A percentile compares a stretch with the other conserved stretches of the same genome.
phyloP scores from a whole-genome alignment of 139 green algal species.

The Chlamydomonas schloesseri region DNA sequence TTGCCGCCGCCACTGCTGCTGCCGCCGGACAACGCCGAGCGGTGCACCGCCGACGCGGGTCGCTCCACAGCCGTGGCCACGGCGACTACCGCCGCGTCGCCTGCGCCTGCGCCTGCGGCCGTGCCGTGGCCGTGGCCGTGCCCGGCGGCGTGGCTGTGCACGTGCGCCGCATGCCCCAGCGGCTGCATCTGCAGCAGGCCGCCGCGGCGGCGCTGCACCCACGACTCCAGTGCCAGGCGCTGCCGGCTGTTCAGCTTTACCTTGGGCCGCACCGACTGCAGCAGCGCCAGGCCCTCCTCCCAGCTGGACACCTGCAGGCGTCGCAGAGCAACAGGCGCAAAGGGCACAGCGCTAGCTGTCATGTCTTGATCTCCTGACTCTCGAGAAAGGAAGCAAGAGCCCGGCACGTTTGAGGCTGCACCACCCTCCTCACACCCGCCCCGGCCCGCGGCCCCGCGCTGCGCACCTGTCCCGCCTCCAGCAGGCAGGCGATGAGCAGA shows the following conservation, averaged over 20 bases:
- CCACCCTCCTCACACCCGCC: too few relatives aligned
- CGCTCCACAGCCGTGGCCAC: not conserved
- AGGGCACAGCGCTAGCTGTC: too few relatives aligned
- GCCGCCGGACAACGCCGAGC: too few relatives aligned
- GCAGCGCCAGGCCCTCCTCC: constrained; percentile 40
- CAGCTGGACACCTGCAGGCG: too few relatives aligned
- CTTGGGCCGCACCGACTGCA: constrained; percentile 37
- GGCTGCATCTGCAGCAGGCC: constrained; percentile 28
- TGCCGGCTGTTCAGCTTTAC: constrained; percentile 38
- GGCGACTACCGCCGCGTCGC: not conserved
- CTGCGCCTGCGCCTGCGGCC: not conserved
- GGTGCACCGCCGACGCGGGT: not conserved
- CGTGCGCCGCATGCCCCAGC: not conserved
- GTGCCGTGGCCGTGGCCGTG: not conserved
- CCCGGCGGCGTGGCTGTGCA: not conserved
- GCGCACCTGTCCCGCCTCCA: constrained; percentile 22
- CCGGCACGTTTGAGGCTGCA: too few relatives aligned
- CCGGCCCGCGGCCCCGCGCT: not conserved
- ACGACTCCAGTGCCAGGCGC: constrained; percentile 29
- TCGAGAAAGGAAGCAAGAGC: too few relatives aligned
- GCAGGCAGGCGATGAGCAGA: constrained; percentile 58
- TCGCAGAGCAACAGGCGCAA: too few relatives aligned
- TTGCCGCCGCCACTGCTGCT: not conserved
- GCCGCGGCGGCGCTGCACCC: not conserved
- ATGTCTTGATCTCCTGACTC: too few relatives aligned